Conservation (phyloP, 768 basidiomycete genomes). For the Kwoniella sp. region DNA sequence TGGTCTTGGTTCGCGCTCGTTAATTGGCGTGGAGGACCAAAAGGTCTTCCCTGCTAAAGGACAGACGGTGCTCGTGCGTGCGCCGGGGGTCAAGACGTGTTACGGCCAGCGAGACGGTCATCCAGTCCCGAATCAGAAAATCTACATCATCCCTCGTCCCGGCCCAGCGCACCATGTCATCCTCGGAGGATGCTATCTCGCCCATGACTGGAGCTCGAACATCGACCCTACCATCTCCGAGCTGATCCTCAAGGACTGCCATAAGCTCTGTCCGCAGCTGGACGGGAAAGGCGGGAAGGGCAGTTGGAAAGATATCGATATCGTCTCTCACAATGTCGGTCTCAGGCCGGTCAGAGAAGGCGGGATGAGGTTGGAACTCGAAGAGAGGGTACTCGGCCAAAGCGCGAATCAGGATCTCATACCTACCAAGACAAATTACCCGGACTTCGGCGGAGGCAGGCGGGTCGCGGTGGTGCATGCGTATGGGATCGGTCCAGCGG, state of each 20-base stretch:
- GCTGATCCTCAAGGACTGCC: slow-evolving; percentile 60
- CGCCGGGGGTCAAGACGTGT: slow-evolving; percentile 64
- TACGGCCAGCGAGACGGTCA: slow-evolving; percentile 12
- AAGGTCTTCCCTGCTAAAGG: slow-evolving; percentile 74
- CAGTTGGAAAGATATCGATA: slow-evolving; percentile 57
- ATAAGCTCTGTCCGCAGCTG: slow-evolving; percentile 58
- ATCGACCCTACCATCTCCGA: slow-evolving; percentile 59
- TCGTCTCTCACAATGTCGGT: slow-evolving; percentile 66
- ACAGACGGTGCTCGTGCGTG: slow-evolving; percentile 76
- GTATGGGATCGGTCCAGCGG: slow-evolving; percentile 63
- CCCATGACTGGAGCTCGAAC: slow-evolving; percentile 61
- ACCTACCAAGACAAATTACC: slow-evolving; percentile 13
- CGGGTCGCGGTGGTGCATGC: slow-evolving; percentile 62
- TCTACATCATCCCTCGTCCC: slow-evolving; percentile 70
- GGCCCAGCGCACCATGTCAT: slow-evolving; percentile 59
- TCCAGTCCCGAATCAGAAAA: slow-evolving; percentile 25
- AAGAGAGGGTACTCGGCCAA: slow-evolving; percentile 52
- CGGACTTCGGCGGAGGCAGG: slow-evolving; percentile 26
- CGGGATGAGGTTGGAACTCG: slow-evolving; percentile 65
- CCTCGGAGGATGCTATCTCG: slow-evolving; percentile 65
- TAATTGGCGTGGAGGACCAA: slow-evolving; percentile 80
- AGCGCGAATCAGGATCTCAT: slow-evolving; percentile 15
- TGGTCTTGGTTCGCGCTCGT: slow-evolving; percentile 67
- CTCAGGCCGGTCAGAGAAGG: slow-evolving; percentile 64
- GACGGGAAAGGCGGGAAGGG: slow-evolving; percentile 55